Percentiles rank a stretch among this genome's conserved stretches.
These are phyloP conservation scores for Colletotrichum gloeosporioides DNA, from an alignment of 2,329 filamentous ascomycete species.

Conservation along the genomic window DNA sequence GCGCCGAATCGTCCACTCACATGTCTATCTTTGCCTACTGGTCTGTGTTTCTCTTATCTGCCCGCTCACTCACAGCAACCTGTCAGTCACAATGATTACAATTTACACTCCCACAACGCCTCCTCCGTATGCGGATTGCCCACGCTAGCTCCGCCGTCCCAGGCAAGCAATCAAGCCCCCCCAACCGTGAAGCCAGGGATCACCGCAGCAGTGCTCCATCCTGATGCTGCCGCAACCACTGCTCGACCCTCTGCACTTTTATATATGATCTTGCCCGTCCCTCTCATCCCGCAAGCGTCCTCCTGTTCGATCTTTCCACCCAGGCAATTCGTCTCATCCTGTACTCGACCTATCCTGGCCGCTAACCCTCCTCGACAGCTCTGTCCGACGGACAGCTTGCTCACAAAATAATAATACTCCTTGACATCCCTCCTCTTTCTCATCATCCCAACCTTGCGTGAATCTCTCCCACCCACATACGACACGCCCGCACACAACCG, in stretches of 20 bases:
- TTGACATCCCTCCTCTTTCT: neutral
- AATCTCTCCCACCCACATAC: conserved; percentile 9
- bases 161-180: neutral
- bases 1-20: conserved; percentile 18
- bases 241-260: neutral
- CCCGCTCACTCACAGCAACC: conserved; percentile 11
- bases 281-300: neutral
- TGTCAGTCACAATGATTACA: conserved; percentile 19
- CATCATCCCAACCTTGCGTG: conserved; percentile 1
- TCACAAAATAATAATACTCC: conserved; percentile 7
- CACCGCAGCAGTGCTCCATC: conserved; percentile 13
- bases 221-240: conserved; percentile 12
- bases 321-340: conserved; percentile 16
- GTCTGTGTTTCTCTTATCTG: conserved; percentile 21
- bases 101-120: conserved; percentile 14
- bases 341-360: conserved; percentile 21
- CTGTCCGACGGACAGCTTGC: conserved; percentile 17
- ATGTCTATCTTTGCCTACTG: conserved; percentile 14
- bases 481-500: conserved; percentile 4
- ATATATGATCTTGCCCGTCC: conserved; percentile 17
- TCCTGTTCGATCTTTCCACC: neutral
- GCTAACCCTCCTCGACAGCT: neutral
- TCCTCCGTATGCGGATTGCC: conserved; percentile 22
- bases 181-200: conserved; percentile 3
- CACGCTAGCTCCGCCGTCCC: conserved; percentile 15